Evolutionary conservation across 305 asterid genomes (phyloP).

Genomic region (Solanum hybrid): DNA sequence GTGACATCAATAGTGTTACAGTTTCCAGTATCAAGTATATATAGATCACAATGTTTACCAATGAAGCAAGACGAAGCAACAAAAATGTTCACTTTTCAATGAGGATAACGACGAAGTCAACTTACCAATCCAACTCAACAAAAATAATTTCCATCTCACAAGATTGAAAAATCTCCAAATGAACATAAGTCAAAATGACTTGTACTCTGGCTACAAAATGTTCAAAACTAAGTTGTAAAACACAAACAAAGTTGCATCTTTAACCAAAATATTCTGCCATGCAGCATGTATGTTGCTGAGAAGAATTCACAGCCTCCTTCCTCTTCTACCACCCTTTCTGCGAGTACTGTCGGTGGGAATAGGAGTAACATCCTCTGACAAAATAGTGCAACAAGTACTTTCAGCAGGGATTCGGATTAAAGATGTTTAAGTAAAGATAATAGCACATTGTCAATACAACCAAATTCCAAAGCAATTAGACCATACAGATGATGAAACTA

Average conservation of each 20-base stretch:
- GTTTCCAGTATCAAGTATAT: neutral
- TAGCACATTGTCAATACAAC: neutral
- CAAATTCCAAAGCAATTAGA: neutral
- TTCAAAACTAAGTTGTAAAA: neutral
- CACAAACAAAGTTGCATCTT: neutral
- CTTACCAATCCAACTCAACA: neutral
- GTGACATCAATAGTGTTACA: too few species aligned
- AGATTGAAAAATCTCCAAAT: neutral
- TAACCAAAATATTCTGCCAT: neutral
- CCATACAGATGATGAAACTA: neutral
- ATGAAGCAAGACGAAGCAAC: neutral
- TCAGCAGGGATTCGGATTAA: neutral
- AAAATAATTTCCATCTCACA: neutral
- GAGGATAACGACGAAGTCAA: neutral
- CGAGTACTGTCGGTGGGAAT: slow-evolving; percentile 85
- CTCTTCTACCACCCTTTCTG: slow-evolving; percentile 84
- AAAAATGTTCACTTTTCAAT: neutral
- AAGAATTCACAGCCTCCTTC: slow-evolving; percentile 55
- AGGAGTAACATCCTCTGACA: slow-evolving; percentile 76
- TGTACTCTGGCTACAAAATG: slow-evolving; percentile 3
- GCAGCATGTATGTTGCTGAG: neutral
- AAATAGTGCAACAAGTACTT: neutral
- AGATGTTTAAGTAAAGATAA: neutral
- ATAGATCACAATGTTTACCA: neutral
- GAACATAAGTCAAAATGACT: neutral